phyloP scores from a whole-genome alignment of 2,329 filamentous ascomycete genomes.

The Paecilomyces dactylethromorphus region DNA sequence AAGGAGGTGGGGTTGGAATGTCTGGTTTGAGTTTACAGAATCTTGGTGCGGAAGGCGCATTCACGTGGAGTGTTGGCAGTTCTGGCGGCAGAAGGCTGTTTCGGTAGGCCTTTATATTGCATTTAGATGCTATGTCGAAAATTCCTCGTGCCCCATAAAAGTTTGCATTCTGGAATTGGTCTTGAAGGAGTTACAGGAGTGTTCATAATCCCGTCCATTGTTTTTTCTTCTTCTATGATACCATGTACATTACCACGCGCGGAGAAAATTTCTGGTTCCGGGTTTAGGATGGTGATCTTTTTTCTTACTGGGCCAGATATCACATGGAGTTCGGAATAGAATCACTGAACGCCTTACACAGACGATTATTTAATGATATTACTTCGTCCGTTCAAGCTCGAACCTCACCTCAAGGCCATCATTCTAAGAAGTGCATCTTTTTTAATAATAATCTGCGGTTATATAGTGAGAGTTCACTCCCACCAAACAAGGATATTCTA shows the following conservation, averaged over 20 bases:
- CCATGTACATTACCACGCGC: background rate
- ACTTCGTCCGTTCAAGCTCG: no score
- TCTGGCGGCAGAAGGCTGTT: conserved; percentile 37
- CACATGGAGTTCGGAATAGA: background rate
- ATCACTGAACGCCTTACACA: no score
- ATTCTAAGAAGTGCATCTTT: no score
- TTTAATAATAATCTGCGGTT: no score
- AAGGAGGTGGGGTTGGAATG: conserved; percentile 43
- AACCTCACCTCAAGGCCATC: no score
- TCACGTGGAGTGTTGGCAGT: conserved; percentile 36
- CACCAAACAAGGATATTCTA: no score
- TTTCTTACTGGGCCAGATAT: background rate
- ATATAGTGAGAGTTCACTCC: no score
- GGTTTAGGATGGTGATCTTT: background rate
- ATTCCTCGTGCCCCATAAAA: background rate
- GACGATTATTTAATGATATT: no score
- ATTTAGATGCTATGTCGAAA: background rate
- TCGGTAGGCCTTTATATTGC: conserved; percentile 20
- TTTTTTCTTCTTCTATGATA: background rate
- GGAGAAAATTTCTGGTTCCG: background rate
- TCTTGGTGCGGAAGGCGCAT: conserved; percentile 36
- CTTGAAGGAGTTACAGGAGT: background rate
- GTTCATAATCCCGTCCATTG: background rate
- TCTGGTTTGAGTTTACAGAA: conserved; percentile 41
- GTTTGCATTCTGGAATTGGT: background rate